Conservation (phyloP, 1,284 basidiomycete genomes). For the Rhodotorula sp. region DNA sequence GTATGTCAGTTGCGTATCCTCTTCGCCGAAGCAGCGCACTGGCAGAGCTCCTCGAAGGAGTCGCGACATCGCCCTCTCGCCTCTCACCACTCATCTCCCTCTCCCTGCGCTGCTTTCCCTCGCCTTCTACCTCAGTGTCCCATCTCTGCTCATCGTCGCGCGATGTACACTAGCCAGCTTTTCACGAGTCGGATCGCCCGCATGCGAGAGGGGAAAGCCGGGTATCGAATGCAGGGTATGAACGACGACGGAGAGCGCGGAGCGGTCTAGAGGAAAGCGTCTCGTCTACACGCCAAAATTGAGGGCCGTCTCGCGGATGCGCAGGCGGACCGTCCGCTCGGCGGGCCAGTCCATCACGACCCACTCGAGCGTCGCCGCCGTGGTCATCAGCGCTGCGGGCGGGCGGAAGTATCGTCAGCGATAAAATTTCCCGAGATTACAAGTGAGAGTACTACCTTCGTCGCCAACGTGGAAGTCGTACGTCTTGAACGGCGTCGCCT, state of each 20-base stretch:
- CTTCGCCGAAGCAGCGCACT: too few species aligned
- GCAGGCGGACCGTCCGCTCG: conserved; percentile 75
- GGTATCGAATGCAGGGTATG: background rate
- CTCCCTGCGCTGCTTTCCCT: too few species aligned
- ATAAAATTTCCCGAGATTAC: background rate
- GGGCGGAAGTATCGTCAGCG: too few species aligned
- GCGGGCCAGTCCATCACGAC: conserved; percentile 80
- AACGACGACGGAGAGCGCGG: background rate
- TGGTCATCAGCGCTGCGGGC: conserved; percentile 65
- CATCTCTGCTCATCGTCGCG: too few species aligned
- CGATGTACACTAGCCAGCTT: too few species aligned
- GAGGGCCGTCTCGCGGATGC: conserved; percentile 72
- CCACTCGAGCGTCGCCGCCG: conserved; percentile 68
- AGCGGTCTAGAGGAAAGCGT: background rate
- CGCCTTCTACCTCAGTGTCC: too few species aligned
- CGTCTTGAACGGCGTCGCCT: conserved; percentile 68
- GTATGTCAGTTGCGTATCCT: too few species aligned
- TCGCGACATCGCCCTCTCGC: too few species aligned
- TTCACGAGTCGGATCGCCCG: background rate
- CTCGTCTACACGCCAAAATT: conserved; percentile 59
- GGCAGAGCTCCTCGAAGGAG: too few species aligned
- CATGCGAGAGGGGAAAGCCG: background rate
- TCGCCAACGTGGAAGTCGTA: conserved; percentile 65
- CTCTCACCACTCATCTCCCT: too few species aligned
- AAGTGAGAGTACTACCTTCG: conserved; percentile 49